phyloP scores from a whole-genome alignment of 495 filamentous ascomycete species.

The Podospora tetraspora region DNA sequence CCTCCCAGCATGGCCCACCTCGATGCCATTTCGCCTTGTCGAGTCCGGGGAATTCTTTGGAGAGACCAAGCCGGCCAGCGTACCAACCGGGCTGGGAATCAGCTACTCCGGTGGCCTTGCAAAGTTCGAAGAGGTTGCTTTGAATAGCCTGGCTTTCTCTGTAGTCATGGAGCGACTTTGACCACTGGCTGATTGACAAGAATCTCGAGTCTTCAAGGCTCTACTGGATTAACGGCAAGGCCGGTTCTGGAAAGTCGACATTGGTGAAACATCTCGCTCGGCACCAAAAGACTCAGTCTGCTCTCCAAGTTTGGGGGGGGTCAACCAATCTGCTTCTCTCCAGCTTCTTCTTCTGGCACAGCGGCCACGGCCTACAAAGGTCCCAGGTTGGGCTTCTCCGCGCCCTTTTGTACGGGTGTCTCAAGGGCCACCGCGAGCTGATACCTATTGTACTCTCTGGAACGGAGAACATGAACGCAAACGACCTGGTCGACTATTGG shows the following conservation, averaged over 20 bases:
- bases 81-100: neutral
- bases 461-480: neutral
- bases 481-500: slow-evolving; percentile 1
- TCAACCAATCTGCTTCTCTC: neutral
- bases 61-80: neutral
- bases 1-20: neutral
- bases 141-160: slow-evolving; percentile 1
- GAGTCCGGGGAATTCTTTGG: no score
- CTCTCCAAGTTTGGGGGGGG: neutral
- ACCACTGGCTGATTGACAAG: neutral
- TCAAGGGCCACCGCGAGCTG: slow-evolving; percentile 1
- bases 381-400: slow-evolving; percentile 1
- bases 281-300: neutral
- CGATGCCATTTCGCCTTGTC: neutral
- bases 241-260: slow-evolving; percentile 4
- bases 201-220: neutral
- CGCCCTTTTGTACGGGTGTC: slow-evolving; percentile 1
- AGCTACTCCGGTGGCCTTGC: neutral
- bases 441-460: neutral
- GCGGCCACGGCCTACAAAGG: neutral
- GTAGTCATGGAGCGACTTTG: slow-evolving; percentile 2
- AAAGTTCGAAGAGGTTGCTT: neutral
- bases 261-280: slow-evolving; percentile 5
- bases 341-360: slow-evolving; percentile 5
- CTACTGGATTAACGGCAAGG: slow-evolving; percentile 8